phyloP scores from a whole-genome alignment of 2,329 filamentous ascomycete genomes.

The Exophiala phaeomuriformis region DNA sequence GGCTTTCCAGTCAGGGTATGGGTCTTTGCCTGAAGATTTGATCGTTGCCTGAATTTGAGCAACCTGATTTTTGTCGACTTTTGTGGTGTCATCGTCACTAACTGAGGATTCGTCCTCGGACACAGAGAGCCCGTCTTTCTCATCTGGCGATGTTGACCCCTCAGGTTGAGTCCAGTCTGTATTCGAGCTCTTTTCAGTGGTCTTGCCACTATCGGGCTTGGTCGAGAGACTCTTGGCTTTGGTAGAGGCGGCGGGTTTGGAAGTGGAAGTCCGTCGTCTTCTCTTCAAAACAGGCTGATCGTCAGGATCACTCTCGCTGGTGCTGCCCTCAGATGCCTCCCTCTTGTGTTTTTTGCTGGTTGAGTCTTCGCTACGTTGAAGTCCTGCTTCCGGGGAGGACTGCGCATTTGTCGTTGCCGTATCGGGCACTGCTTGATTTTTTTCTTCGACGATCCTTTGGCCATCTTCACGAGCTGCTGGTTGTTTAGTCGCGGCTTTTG shows the following conservation, averaged over 20 bases:
- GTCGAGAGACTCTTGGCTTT: constrained; percentile 23
- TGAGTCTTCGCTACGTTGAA: constrained; percentile 18
- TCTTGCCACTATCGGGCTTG: constrained; percentile 25
- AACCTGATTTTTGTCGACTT: constrained; percentile 64
- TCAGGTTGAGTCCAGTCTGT: constrained; percentile 24
- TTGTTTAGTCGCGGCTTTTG: constrained; percentile 28
- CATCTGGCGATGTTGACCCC: constrained; percentile 40
- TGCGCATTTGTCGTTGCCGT: constrained; percentile 29
- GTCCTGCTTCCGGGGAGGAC: constrained; percentile 12
- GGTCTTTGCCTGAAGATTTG: constrained; percentile 61
- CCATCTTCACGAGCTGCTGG: constrained; percentile 7
- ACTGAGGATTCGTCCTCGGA: constrained; percentile 37
- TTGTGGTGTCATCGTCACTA: constrained; percentile 58
- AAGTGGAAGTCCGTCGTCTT: constrained; percentile 32
- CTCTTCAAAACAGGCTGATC: constrained; percentile 56
- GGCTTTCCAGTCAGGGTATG: constrained; percentile 91
- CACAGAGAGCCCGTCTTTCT: constrained; percentile 35
- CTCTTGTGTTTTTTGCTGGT: constrained; percentile 36
- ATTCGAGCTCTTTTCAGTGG: constrained; percentile 28
- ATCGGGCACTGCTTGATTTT: constrained; percentile 20
- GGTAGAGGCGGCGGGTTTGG: constrained; percentile 30
- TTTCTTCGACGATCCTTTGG: neutral
- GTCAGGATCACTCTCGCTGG: constrained; percentile 47
- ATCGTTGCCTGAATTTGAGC: constrained; percentile 74
- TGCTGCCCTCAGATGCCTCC: constrained; percentile 33